phyloP scores from a whole-genome alignment of 73 alveolate species.

The Tetrahymena borealis region DNA sequence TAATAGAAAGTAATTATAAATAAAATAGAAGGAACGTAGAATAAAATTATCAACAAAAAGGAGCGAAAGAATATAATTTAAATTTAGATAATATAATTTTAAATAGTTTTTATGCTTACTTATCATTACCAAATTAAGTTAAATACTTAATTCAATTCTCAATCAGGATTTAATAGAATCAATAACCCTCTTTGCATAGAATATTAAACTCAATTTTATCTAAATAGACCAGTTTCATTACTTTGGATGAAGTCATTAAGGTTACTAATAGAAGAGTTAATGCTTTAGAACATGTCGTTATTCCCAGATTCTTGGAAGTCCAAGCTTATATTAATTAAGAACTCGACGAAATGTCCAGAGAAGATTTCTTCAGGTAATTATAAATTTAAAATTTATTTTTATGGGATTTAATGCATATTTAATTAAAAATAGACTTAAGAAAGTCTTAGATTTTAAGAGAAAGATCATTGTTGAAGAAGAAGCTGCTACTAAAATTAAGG shows the following conservation, averaged over 20 bases:
- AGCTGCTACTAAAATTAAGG: constrained; percentile 6
- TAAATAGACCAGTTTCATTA: constrained; percentile 71
- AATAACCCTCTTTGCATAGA: too few relatives aligned
- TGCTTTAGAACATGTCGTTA: constrained; percentile 94
- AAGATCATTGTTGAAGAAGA: constrained; percentile 28
- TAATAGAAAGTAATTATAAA: too few relatives aligned
- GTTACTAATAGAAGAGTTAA: constrained; percentile 94
- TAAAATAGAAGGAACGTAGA: too few relatives aligned
- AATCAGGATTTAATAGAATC: too few relatives aligned
- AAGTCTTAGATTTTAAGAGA: constrained; percentile 92
- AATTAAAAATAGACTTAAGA: constrained; percentile 58
- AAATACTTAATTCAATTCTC: too few relatives aligned
- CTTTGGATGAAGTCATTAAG: constrained; percentile 92
- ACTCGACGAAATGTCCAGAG: constrained; percentile 93
- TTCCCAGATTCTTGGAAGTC: constrained; percentile 82
- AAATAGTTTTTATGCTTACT: too few relatives aligned
- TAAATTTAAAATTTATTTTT: background rate
- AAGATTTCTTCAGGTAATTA: constrained; percentile 95
- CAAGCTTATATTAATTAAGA: constrained; percentile 87
- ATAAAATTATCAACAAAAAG: too few relatives aligned
- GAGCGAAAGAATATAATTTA: too few relatives aligned
- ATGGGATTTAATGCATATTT: background rate
- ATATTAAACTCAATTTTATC: background rate
- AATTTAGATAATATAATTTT: too few relatives aligned
- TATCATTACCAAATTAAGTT: too few relatives aligned